phyloP scores from a whole-genome alignment of 2,329 filamentous ascomycete species.

The Chaetomiaceae sp. region DNA sequence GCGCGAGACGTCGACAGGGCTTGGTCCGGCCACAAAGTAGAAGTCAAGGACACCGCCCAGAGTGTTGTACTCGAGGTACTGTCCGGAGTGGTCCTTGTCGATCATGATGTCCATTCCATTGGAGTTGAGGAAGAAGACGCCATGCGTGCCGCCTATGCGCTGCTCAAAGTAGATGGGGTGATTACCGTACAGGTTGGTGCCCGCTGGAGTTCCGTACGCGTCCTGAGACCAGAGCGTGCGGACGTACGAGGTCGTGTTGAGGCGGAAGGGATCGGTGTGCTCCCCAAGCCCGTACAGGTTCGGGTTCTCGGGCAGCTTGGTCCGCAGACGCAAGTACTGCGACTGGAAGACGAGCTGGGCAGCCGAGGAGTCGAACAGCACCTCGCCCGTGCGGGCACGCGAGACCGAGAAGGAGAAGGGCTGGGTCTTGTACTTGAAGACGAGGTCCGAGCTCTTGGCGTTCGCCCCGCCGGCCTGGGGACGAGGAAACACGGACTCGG shows the following conservation, averaged over 20 bases:
- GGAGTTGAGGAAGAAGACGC: conserved; percentile 65
- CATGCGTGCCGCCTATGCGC: conserved; percentile 51
- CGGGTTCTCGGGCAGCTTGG: too few relatives aligned
- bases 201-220: conserved; percentile 53
- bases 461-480: too few relatives aligned
- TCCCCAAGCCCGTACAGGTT: too few relatives aligned
- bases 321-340: too few relatives aligned
- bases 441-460: too few relatives aligned
- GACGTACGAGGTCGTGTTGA: conserved; percentile 63
- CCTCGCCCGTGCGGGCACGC: too few relatives aligned
- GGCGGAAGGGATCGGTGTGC: too few relatives aligned
- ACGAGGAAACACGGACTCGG: too few relatives aligned
- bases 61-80: conserved; percentile 75
- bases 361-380: too few relatives aligned
- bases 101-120: conserved; percentile 75
- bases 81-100: conserved; percentile 53
- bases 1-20: conserved; percentile 49
- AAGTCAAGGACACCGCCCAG: conserved; percentile 72
- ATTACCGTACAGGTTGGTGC: conserved; percentile 63
- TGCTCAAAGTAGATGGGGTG: conserved; percentile 75
- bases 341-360: too few relatives aligned
- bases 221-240: conserved; percentile 67
- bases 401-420: too few relatives aligned
- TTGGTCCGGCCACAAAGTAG: conserved; percentile 57
- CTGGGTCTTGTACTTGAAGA: too few relatives aligned